phyloP scores from a whole-genome alignment of 192 early-diverging fungal species.

The Irineochytrium annulatum region DNA sequence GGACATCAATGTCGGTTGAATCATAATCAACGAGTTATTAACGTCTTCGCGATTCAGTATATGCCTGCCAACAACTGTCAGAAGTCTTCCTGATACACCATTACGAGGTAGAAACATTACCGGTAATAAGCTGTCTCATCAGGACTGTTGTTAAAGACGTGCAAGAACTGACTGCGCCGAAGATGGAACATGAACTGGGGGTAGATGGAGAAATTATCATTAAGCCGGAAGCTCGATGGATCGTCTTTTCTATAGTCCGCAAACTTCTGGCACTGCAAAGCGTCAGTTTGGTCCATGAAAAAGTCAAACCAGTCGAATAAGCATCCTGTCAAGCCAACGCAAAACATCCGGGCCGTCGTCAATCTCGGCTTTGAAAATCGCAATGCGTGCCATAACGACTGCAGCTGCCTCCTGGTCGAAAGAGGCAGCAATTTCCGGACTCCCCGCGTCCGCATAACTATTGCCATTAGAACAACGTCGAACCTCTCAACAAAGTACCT shows the following conservation, averaged over 20 bases:
- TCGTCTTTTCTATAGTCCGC: constrained; percentile 96
- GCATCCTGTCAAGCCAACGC: constrained; percentile 96
- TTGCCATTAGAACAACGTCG: background rate
- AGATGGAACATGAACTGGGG: constrained; percentile 99
- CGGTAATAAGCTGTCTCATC: constrained; percentile 94
- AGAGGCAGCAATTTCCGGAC: constrained; percentile 80
- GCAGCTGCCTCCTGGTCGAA: constrained; percentile 99
- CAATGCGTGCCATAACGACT: constrained; percentile 95
- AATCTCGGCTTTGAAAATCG: constrained; percentile 92
- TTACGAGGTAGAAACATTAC: constrained; percentile 32
- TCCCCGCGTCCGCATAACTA: constrained; percentile 70
- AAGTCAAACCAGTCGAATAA: constrained; percentile 78
- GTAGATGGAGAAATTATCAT: constrained; percentile 95
- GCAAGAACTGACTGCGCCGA: constrained; percentile 92
- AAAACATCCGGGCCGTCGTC: constrained; percentile 97
- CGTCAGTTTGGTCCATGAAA: background rate
- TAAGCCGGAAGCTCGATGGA: constrained; percentile 81
- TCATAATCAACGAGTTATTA: constrained; percentile 97
- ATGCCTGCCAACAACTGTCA: constrained; percentile 60
- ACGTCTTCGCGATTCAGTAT: constrained; percentile 92
- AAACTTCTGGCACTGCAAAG: constrained; percentile 83
- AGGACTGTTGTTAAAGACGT: constrained; percentile 98
- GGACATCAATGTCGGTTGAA: constrained; percentile 94
- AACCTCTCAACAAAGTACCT: constrained; percentile 45
- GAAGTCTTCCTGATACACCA: background rate